phyloP scores from a whole-genome alignment of 139 green algal species.

The Klebsormidium nitens region DNA sequence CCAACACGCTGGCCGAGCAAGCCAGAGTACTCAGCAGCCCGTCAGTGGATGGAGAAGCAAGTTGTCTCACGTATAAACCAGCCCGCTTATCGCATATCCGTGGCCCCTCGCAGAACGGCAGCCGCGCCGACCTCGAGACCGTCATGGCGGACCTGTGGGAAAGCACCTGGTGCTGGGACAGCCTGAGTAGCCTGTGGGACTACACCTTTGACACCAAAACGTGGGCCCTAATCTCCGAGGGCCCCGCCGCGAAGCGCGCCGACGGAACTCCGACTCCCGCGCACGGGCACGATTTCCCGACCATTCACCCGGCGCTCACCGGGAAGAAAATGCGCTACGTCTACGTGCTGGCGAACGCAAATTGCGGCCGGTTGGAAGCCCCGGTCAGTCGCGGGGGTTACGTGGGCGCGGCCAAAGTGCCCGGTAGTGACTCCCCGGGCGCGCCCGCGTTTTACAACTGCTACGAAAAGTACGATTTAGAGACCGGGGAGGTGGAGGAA shows the following conservation, averaged over 20 bases:
- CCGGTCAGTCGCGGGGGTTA: not conserved
- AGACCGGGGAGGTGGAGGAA: constrained; percentile 7
- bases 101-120: too few relatives aligned
- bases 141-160: constrained; percentile 40
- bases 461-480: constrained; percentile 31
- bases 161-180: not conserved
- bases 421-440: not conserved
- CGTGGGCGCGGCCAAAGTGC: not conserved
- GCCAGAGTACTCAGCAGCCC: too few relatives aligned
- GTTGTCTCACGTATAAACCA: too few relatives aligned
- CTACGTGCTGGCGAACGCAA: constrained; percentile 30
- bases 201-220: constrained; percentile 6
- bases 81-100: too few relatives aligned
- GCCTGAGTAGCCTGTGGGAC: constrained; percentile 20
- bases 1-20: too few relatives aligned
- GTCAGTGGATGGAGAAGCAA: too few relatives aligned
- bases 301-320: not conserved
- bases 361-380: not conserved
- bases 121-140: too few relatives aligned
- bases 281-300: constrained; percentile 28
- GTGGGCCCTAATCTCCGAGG: constrained; percentile 13
- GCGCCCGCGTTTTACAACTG: constrained; percentile 19
- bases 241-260: constrained; percentile 4
- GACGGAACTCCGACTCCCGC: too few relatives aligned
- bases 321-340: constrained; percentile 16